phyloP scores from a whole-genome alignment of 2,329 filamentous ascomycete genomes.

The Blastomyces gilchristii region DNA sequence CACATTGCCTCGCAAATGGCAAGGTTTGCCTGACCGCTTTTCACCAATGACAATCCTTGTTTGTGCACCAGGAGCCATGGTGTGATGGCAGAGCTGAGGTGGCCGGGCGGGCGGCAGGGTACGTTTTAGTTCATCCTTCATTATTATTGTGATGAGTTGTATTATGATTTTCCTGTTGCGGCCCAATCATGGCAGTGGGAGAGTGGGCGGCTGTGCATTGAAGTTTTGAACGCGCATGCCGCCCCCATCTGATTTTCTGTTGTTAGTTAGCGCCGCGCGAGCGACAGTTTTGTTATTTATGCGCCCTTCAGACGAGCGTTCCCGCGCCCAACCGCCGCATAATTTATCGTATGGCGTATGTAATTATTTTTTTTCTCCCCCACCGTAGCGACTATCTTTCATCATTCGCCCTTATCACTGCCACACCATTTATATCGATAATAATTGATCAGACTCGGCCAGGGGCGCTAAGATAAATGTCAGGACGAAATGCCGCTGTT shows the following conservation, averaged over 20 bases:
- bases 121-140: no score
- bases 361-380: background rate
- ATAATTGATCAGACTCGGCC: background rate
- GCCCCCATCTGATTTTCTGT: background rate
- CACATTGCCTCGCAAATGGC: background rate
- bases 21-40: background rate
- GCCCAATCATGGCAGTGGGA: background rate
- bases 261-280: background rate
- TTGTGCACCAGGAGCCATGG: background rate
- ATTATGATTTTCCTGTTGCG: no score
- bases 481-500: background rate
- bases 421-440: background rate
- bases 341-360: background rate
- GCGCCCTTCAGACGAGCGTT: background rate
- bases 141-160: no score
- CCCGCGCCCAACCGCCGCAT: background rate
- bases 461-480: background rate
- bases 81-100: background rate
- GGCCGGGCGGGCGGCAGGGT: background rate
- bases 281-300: background rate
- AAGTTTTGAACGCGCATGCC: background rate
- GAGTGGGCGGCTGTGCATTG: background rate
- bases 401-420: no score
- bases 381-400: no score
- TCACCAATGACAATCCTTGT: background rate